phyloP scores from a whole-genome alignment of 495 filamentous ascomycete species.

The Massariosphaeria phaeospora region DNA sequence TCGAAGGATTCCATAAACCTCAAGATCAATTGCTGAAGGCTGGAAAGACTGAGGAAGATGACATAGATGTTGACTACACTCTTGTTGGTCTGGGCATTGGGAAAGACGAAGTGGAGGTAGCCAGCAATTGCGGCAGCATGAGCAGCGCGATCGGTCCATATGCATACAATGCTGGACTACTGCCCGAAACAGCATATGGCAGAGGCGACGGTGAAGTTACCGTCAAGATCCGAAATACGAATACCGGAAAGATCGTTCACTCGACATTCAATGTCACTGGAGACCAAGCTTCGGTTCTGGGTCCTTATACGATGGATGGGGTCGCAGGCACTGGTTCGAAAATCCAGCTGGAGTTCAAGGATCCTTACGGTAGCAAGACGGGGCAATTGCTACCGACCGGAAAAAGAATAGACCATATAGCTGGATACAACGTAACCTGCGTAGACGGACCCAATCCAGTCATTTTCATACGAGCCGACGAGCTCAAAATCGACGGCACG shows the following conservation, averaged over 20 bases:
- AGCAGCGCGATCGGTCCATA: slow-evolving; percentile 61
- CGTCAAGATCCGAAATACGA: slow-evolving; percentile 52
- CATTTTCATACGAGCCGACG: slow-evolving; percentile 55
- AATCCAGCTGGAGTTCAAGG: slow-evolving; percentile 58
- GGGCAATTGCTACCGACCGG: slow-evolving; percentile 63
- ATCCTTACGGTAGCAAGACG: slow-evolving; percentile 65
- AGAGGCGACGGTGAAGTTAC: slow-evolving; percentile 35
- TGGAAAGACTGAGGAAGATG: neutral
- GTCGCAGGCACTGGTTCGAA: slow-evolving; percentile 56
- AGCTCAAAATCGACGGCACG: slow-evolving; percentile 48
- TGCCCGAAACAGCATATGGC: slow-evolving; percentile 27
- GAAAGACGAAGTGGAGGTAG: slow-evolving; percentile 55
- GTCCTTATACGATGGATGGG: slow-evolving; percentile 62
- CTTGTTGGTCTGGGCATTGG: slow-evolving; percentile 64
- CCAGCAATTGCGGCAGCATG: slow-evolving; percentile 75
- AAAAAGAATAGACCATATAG: slow-evolving; percentile 50
- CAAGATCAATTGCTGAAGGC: neutral
- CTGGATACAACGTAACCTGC: slow-evolving; percentile 50
- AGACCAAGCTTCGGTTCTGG: slow-evolving; percentile 48
- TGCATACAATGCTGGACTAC: slow-evolving; percentile 53
- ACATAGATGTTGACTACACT: slow-evolving; percentile 57
- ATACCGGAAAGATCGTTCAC: slow-evolving; percentile 45
- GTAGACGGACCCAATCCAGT: slow-evolving; percentile 67
- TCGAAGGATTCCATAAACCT: slow-evolving; percentile 40
- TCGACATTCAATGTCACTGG: slow-evolving; percentile 47